These are phyloP conservation scores for Pseudonitzschia multiseries DNA, from an alignment of 108 stramenopile species.

Conservation along the genomic window DNA sequence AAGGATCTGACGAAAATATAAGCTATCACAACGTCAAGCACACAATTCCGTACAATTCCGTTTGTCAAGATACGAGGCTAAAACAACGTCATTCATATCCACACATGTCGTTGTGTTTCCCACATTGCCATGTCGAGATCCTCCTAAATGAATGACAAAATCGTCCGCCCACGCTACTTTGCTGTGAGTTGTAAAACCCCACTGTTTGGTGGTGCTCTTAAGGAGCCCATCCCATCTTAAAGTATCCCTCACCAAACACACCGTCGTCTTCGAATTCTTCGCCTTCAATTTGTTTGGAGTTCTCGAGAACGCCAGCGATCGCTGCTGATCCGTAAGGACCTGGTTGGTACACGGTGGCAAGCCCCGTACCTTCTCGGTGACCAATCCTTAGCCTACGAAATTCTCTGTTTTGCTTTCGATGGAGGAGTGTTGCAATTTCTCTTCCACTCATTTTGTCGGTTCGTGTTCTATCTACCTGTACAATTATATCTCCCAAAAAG, in stretches of 20 bases:
- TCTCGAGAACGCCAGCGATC: conserved; percentile 2
- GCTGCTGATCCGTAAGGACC: conserved; percentile 13
- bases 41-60: too few species aligned
- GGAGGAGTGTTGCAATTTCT: not conserved
- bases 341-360: conserved; percentile 11
- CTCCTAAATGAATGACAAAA: not conserved
- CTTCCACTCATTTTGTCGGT: conserved; percentile 5
- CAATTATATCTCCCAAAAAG: conserved; percentile 7
- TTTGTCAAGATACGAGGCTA: too few species aligned
- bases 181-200: not conserved
- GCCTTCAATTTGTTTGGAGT: not conserved
- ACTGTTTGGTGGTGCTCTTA: not conserved
- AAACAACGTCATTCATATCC: too few species aligned
- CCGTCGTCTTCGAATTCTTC: not conserved
- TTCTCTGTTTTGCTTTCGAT: not conserved
- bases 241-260: not conserved
- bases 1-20: too few species aligned
- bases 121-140: too few species aligned
- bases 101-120: too few species aligned
- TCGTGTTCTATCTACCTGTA: conserved; percentile 1
- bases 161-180: not conserved
- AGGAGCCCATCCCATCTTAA: not conserved
- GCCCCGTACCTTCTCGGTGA: conserved; percentile 8
- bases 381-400: not conserved
- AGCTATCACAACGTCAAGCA: too few species aligned